Evolutionary conservation across 1,284 basidiomycete species (phyloP), one percentile per base, ranked within the genome.

Genomic region (Rhodotorula sp.): DNA sequence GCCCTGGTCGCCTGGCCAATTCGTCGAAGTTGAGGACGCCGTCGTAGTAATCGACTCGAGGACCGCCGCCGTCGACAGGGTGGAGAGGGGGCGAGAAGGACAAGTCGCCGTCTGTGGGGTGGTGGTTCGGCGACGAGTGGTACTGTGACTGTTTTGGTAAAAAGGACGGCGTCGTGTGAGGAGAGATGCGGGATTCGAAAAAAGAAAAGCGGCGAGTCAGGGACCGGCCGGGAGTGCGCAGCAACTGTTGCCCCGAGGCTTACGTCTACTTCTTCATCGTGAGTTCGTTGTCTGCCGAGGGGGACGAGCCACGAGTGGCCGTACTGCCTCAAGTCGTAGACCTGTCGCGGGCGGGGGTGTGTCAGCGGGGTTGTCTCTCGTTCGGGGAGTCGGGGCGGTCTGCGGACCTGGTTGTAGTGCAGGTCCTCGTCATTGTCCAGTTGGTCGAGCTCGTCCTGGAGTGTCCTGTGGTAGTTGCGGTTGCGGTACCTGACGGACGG

Each of bases 201-300:
- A 42, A 30, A 22, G 20, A 42, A 24, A 12, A 10, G 37, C 1
- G 37, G 6, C 12, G 37, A 42, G 37, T 42, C 37, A 42, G 37
- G 37, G 10, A 12, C 12, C 37, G 37, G 10, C 12, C 37, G 37
- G 10, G 37, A 12, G 37, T 33, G 33, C 33, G 33, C 33, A 33
- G 33, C 4, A 42, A 3, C 37, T 12, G 37, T 37, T 6, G 6
- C 33, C 33, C 33, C 7, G 33, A 6, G 10, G 10, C 69, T 44
- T 33, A 73, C 73, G 51, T 67, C 71, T 7, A 51, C 66, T 10
- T 75, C 73, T 22, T 75, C 73, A 29, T 75, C 73, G 55, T 72
- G 68, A 6, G 73, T 75, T 59, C 64, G 60, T 26, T 68, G 71
- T 7, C 68, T 51, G 5, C 73, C 73, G 26, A 75, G 62, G 3